Base-by-base conservation (phyloP, 2,329 filamentous ascomycete species). In the Monilinia polystroma region DNA sequence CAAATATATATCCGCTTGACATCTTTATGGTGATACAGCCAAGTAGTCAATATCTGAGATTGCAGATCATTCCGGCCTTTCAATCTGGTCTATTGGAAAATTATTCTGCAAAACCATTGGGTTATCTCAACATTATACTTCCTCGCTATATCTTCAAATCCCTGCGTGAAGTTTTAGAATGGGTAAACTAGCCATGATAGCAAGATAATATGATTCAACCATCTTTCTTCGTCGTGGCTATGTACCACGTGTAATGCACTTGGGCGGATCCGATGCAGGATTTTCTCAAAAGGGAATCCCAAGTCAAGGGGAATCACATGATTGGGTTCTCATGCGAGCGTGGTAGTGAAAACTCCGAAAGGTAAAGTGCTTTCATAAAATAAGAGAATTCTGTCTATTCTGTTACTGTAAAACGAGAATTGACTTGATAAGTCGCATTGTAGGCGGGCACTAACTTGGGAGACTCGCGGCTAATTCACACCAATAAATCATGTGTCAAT, bases 1-100 rank as follows among this genome's bases (percentile, higher is more conserved):
- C 29, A 49, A 23, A 32, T 49, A 60, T 60, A 49, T 60, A 20
- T 60, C 57, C 18, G 57, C 29, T 49, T 47, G 57, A 59, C 57
- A 59, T 49, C 10, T 51, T 47, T 20, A 7, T 51, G 23, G 29
- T 59, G 16, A 18, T 4, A 23, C 23, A 58, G 26, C 41, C 16
- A 58, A 58, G 56, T 6, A 35, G 20, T 38, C 43, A 60, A 16
- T 23, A 23, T 49, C 29, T 49, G n/a, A 60, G 57, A 49, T 49
- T 20, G 29, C n/a, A 49, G 43, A 60, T 38, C 26, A 23, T 60
- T 49, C 57, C 29, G 49, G 41, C n/a, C 18, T 14, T n/a, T 29
- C 5, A 32, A 5, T 14, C 43, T 43, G 43, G 56, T 16, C 43
- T 23, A 16, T 20, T 23, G 32, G 43, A 23, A 35, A 8, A 5